Evolutionary conservation across 208 protist species (phyloP).

Genomic region (Trypanosoma boissoni): DNA sequence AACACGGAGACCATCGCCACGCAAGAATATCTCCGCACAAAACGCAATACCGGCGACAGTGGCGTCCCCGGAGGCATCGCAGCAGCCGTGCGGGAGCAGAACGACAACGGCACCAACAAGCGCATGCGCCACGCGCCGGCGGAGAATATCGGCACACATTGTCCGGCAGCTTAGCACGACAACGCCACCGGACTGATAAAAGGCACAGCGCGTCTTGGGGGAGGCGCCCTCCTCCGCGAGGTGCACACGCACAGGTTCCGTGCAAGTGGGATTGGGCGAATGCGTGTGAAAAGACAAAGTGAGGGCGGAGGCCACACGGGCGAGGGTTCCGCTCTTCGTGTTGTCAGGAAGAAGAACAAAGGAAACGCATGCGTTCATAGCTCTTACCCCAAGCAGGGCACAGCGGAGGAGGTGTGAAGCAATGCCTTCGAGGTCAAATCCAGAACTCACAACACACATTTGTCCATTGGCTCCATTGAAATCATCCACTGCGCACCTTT

Average conservation of each 20-base stretch:
- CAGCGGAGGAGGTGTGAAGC: conserved; percentile 24
- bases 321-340: conserved; percentile 80
- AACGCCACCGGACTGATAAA: conserved; percentile 61
- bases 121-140: conserved; percentile 60
- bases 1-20: too few species aligned
- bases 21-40: conserved; percentile 66
- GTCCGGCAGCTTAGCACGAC: conserved; percentile 56
- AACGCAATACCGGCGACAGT: conserved; percentile 58
- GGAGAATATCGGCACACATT: conserved; percentile 79
- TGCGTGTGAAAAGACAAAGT: conserved; percentile 12
- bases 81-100: conserved; percentile 30
- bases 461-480: conserved; percentile 46
- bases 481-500: conserved; percentile 27
- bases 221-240: conserved; percentile 57
- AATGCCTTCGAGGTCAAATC: conserved; percentile 59
- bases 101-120: conserved; percentile 44
- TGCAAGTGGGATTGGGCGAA: background rate
- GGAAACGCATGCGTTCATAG: conserved; percentile 82
- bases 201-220: conserved; percentile 55
- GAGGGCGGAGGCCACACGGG: conserved; percentile 73
- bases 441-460: conserved; percentile 59
- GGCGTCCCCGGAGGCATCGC: conserved; percentile 21
- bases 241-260: conserved; percentile 31
- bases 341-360: conserved; percentile 94
- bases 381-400: background rate